These are phyloP conservation scores for Austroboletus festivus DNA, from an alignment of 768 basidiomycete genomes.

Conservation along the genomic window DNA sequence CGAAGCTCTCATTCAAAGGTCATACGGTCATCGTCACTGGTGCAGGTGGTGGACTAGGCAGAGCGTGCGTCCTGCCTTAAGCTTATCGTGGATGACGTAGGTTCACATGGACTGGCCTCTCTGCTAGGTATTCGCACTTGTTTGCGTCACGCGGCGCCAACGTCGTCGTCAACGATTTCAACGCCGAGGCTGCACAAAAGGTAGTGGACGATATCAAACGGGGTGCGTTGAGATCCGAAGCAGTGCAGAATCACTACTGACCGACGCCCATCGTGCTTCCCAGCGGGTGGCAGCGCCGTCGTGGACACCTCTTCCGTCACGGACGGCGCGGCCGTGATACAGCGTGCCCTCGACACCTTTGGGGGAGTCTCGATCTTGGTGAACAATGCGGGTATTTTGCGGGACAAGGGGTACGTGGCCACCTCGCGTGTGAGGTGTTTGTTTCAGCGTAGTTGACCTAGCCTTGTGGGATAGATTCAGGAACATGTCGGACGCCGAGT, in stretches of 20 bases:
- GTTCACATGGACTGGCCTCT: no score
- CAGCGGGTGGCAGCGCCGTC: conserved; percentile 88
- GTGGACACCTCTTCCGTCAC: conserved; percentile 83
- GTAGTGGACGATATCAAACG: conserved; percentile 86
- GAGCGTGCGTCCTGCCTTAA: conserved; percentile 60
- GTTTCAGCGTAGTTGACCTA: background rate
- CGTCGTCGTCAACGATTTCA: conserved; percentile 95
- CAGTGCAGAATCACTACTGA: background rate
- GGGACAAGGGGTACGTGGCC: conserved; percentile 65
- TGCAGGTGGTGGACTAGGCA: conserved; percentile 92
- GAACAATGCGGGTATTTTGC: conserved; percentile 92
- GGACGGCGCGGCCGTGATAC: conserved; percentile 83
- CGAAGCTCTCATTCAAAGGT: conserved; percentile 73
- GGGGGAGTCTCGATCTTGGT: conserved; percentile 84
- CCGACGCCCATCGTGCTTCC: background rate
- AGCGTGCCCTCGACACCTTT: conserved; percentile 81
- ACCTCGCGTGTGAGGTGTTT: background rate
- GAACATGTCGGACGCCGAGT: conserved; percentile 95
- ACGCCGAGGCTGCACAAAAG: conserved; percentile 80
- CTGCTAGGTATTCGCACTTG: conserved; percentile 80
- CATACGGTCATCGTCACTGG: conserved; percentile 95
- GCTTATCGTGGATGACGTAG: no score
- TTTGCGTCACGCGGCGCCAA: conserved; percentile 94
- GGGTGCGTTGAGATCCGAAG: conserved; percentile 44
- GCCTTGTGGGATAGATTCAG: conserved; percentile 61